Evolutionary conservation across 2,329 filamentous ascomycete species (phyloP).

Genomic region (Scleromitrula shiraiana): DNA sequence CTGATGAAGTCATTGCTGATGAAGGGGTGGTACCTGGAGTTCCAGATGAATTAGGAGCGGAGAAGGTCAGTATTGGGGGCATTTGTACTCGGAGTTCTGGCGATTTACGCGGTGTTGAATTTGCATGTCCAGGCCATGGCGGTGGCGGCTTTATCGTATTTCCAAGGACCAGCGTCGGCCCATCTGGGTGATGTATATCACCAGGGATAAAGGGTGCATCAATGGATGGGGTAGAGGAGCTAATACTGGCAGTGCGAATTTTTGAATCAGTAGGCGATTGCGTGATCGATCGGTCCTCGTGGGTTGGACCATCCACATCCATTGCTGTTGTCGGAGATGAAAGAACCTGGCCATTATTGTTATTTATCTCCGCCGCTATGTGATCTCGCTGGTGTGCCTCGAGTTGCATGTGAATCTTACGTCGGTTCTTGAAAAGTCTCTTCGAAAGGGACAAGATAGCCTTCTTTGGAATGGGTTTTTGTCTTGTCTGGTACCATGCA

Average conservation of each 20-base stretch:
- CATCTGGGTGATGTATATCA: slow-evolving; percentile 25
- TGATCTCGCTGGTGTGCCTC: slow-evolving; percentile 12
- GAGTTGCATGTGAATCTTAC: slow-evolving; percentile 17
- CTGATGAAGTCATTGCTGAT: slow-evolving; percentile 36
- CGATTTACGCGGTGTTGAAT: slow-evolving; percentile 9
- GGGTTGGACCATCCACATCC: slow-evolving; percentile 18
- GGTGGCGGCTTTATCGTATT: slow-evolving; percentile 27
- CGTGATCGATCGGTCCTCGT: slow-evolving; percentile 13
- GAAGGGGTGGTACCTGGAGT: slow-evolving; percentile 37
- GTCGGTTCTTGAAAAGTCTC: slow-evolving; percentile 27
- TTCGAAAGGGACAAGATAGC: slow-evolving; percentile 25
- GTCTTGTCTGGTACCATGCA: slow-evolving; percentile 26
- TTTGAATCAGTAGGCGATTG: slow-evolving; percentile 20
- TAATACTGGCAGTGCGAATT: slow-evolving; percentile 20
- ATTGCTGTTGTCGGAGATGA: slow-evolving; percentile 18
- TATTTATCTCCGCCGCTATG: slow-evolving; percentile 2
- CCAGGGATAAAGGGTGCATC: slow-evolving; percentile 13
- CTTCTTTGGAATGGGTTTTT: slow-evolving; percentile 15
- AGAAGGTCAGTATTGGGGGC: slow-evolving; percentile 46
- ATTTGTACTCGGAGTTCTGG: slow-evolving; percentile 40
- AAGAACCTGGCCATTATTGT: slow-evolving; percentile 11
- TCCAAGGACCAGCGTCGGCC: slow-evolving; percentile 14
- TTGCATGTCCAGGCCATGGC: slow-evolving; percentile 22
- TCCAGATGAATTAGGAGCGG: slow-evolving; percentile 30
- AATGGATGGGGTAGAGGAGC: slow-evolving; percentile 22